Evolutionary conservation across 345 rosid genomes (phyloP), one percentile per base, ranked within the genome.

Genomic region (Gossypium turneri): DNA sequence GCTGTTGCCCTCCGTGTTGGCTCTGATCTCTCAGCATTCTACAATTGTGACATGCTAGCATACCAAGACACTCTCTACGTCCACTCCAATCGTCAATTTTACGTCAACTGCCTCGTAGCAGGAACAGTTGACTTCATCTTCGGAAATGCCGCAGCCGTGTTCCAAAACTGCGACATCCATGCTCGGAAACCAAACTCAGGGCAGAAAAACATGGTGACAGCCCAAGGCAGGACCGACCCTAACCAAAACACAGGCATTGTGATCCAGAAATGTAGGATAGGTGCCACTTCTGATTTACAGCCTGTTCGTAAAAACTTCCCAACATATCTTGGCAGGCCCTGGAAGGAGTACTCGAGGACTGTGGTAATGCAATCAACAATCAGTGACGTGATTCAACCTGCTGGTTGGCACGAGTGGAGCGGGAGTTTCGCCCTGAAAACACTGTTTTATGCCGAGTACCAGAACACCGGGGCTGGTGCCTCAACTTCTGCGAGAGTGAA

Each of bases 191-290:
- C 98, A 9, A 76, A 83, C 10, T 73, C 98, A 0, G 98, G 98
- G 12, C 98, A 94, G 84, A 94, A 91, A 70, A 94, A 93, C 83
- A 94, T 94, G 98, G 84, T 94, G 53, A 94, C 98, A 0, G 98
- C 98, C 5, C 98, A 94, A 56, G 98, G 98, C 71, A 79, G 98
- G 24, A 81, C 79, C 0, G 98, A 94, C 73, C 92, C 96, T 1
- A 93, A 94, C 76, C 98, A 94, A 53, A 90, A 90, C 92, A 94
- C 98, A 0, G 98, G 98, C 22, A 94, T 93, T 11, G 98, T 94
- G 15, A 93, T 94, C 48, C 98, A 94, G 12, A 94, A 90, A 63
- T 88, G 83, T 3, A 74, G 98, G 73, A 94, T 94, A 27, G 95
- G 92, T 0, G 94, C 93, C 72, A 91, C 98, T 27, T 78, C 84